Conservation (phyloP, 106 monocot genomes). For the Dioscorea alata region DNA sequence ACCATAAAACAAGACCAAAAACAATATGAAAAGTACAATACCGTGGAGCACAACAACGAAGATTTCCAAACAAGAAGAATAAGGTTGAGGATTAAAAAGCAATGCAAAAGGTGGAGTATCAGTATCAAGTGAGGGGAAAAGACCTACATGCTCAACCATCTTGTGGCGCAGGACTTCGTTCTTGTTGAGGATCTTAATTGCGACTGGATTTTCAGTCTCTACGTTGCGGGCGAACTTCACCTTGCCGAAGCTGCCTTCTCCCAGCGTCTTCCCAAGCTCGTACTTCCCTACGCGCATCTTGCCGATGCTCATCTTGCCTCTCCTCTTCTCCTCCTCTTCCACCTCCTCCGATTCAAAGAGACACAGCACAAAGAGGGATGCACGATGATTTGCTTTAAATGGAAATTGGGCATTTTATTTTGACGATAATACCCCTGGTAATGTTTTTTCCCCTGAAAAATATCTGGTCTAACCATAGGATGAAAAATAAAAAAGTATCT, state of each 20-base stretch:
- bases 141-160: conserved; percentile 74
- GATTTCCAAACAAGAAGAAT: too few relatives aligned
- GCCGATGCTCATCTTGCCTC: neutral
- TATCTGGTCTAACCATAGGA: too few relatives aligned
- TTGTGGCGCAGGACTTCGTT: conserved; percentile 72
- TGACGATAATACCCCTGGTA: too few relatives aligned
- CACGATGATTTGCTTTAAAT: neutral
- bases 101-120: neutral
- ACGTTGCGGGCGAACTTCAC: conserved; percentile 71
- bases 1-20: neutral
- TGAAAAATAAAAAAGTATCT: too few relatives aligned
- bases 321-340: neutral
- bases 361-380: neutral
- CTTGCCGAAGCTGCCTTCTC: conserved; percentile 87
- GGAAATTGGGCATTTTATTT: neutral
- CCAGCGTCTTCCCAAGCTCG: conserved; percentile 76
- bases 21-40: neutral
- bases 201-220: conserved; percentile 40
- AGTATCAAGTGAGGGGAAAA: neutral
- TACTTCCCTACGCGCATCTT: conserved; percentile 64
- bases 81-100: too few relatives aligned
- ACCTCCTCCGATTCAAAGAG: neutral
- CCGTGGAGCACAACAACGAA: neutral
- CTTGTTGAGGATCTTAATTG: conserved; percentile 72
- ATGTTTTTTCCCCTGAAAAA: too few relatives aligned